Base-by-base conservation (phyloP, 306 rosid species). In the Phaseolus lunatus region DNA sequence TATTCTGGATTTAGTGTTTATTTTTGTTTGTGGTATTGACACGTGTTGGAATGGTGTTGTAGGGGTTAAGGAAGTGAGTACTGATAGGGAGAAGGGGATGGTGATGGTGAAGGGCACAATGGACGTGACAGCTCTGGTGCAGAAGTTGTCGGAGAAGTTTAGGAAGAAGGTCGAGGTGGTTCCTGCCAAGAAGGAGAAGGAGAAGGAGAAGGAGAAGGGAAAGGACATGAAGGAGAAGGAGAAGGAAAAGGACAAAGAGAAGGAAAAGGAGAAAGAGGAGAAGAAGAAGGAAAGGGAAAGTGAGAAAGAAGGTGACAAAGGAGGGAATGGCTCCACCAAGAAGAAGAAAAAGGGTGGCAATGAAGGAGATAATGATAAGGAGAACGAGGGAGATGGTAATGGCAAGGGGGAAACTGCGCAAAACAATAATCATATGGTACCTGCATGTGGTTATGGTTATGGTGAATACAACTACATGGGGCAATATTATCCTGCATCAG, bases 111-210 rank as follows among this genome's bases (percentile, higher is more conserved):
- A 84, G 26, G 96, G 92, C 2, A 70, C 89, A 0, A 87, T 91
- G 92, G 98, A 91, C 58, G 90, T 80, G 47, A 85, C 86, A 57
- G 85, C 79, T 24, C 33, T 91, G 47, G 85, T 78, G 16, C 87
- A 62, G 74, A 70, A 6, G 13, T 71, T 94, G 71, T 79, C 14
- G n/a, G 70, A 72, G 70, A 91, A 56, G 78, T 85, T 91, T 0
- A 91, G 50, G 84, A 85, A 90, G 76, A 50, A 79, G 9, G 91
- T 91, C 27, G 98, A 87, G 71, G 83, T 90, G 24, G 83, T 90
- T 0, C 92, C 89, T 12, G 64, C 86, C 0, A 91, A 84, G 90
- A 89, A 93, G 76, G 66, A 83, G 7, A 76, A 82, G 2, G 86
- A 84, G 89, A 89, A 93, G 2, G 86, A 22, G 0, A 77, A 68